A percentile compares a stretch with the other conserved stretches of the same genome.
Conservation (phyloP, 2,329 filamentous ascomycete genomes). For the Sordariomycetes sp. region DNA sequence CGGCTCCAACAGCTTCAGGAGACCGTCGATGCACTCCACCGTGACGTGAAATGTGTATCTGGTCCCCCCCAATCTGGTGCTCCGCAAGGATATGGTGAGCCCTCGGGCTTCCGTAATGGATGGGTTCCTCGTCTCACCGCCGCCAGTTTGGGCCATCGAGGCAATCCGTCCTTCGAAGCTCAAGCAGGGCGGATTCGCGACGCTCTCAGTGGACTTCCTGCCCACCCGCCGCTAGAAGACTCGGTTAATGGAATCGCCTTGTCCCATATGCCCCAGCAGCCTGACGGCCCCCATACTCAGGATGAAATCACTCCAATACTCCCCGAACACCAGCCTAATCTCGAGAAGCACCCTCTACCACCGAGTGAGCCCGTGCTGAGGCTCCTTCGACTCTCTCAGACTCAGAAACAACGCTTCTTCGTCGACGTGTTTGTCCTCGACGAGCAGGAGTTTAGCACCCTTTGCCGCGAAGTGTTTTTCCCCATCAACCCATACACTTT, state of each 20-base stretch:
- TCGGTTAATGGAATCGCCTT: not conserved
- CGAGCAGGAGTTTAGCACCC: not conserved
- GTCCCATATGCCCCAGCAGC: not conserved
- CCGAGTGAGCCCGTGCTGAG: not conserved
- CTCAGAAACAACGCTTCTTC: not conserved
- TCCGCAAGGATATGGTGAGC: not conserved
- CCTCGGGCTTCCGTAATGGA: not conserved
- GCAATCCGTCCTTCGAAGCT: not conserved
- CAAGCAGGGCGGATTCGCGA: not conserved
- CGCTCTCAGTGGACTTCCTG: not conserved
- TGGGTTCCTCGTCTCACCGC: not conserved
- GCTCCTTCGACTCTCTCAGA: not conserved
- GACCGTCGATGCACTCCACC: not conserved
- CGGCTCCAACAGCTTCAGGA: constrained; percentile 9
- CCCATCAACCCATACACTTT: not conserved
- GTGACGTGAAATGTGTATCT: not conserved
- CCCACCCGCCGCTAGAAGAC: not conserved
- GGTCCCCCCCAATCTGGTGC: not conserved
- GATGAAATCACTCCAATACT: not conserved
- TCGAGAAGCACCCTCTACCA: not conserved
- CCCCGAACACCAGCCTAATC: not conserved
- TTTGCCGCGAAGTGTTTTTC: not conserved
- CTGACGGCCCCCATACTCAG: not conserved
- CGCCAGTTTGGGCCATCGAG: not conserved
- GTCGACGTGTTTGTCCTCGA: not conserved